Conservation (phyloP, 176 grass and related monocot species). For the Bonia amplexicaulis region DNA sequence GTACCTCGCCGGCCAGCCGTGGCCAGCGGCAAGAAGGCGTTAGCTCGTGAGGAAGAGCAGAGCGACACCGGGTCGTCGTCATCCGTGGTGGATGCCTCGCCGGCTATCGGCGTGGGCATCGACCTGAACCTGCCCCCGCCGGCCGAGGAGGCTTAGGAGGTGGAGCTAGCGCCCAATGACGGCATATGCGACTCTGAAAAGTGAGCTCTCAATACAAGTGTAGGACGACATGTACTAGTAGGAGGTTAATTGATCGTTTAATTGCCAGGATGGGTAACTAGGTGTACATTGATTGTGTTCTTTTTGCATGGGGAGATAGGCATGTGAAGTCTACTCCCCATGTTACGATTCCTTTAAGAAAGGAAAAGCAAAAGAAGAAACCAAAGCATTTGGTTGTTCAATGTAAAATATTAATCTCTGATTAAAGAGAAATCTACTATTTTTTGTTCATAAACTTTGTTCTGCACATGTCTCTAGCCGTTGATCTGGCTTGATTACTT, state of each 20-base stretch:
- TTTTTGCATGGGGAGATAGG: constrained; percentile 41
- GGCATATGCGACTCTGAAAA: neutral
- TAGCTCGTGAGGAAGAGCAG: constrained; percentile 43
- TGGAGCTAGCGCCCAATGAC: neutral
- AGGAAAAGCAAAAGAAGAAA: neutral
- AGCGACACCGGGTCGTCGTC: constrained; percentile 83
- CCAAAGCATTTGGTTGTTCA: neutral
- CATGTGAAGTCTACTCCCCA: neutral
- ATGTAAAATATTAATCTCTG: constrained; percentile 28
- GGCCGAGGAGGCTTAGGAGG: constrained; percentile 33
- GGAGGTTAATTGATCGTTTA: constrained; percentile 38
- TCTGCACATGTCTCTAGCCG: neutral
- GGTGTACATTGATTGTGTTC: constrained; percentile 53
- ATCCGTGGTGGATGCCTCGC: constrained; percentile 60
- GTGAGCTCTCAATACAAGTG: neutral
- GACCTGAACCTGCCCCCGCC: constrained; percentile 81
- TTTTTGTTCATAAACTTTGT: neutral
- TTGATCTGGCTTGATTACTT: neutral
- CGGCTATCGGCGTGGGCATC: constrained; percentile 44
- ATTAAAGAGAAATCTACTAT: constrained; percentile 22
- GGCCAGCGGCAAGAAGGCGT: neutral
- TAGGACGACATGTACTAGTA: constrained; percentile 32
- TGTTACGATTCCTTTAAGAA: constrained; percentile 35
- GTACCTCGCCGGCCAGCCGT: neutral
- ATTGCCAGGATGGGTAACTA: constrained; percentile 34